Evolutionary conservation across 192 early-diverging fungal genomes (phyloP).

Genomic region (Podila horticola): DNA sequence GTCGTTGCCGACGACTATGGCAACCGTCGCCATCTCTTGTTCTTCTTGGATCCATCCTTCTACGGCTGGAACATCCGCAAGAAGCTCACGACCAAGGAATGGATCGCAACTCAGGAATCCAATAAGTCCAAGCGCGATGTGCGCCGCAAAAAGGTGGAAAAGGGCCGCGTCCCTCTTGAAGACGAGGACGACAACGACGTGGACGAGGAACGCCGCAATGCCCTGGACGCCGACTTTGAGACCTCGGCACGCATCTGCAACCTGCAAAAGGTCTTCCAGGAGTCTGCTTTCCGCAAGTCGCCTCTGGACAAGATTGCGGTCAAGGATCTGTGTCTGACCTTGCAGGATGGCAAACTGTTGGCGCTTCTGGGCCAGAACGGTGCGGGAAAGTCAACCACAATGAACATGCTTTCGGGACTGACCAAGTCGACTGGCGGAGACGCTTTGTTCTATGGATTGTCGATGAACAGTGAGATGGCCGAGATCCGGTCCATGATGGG

Average conservation of each 20-base stretch:
- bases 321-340: constrained; percentile 57
- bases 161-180: constrained; percentile 21
- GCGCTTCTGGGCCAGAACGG: constrained; percentile 81
- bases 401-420: constrained; percentile 81
- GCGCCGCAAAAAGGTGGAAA: constrained; percentile 11
- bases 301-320: constrained; percentile 63
- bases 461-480: constrained; percentile 67
- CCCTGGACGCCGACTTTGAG: constrained; percentile 54
- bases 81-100: constrained; percentile 45
- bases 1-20: constrained; percentile 85
- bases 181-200: constrained; percentile 67
- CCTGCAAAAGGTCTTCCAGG: constrained; percentile 64
- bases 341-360: constrained; percentile 65
- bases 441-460: constrained; percentile 71
- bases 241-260: constrained; percentile 62
- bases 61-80: constrained; percentile 66
- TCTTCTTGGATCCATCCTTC: constrained; percentile 75
- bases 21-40: constrained; percentile 55
- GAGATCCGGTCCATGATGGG: constrained; percentile 78
- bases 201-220: constrained; percentile 39
- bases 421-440: constrained; percentile 74
- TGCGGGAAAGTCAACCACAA: constrained; percentile 83
- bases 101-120: constrained; percentile 52
- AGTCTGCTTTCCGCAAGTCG: constrained; percentile 49
- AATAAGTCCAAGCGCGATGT: constrained; percentile 36